Base-by-base conservation (phyloP, 495 filamentous ascomycete species). In the Astrocystis sublimbata region DNA sequence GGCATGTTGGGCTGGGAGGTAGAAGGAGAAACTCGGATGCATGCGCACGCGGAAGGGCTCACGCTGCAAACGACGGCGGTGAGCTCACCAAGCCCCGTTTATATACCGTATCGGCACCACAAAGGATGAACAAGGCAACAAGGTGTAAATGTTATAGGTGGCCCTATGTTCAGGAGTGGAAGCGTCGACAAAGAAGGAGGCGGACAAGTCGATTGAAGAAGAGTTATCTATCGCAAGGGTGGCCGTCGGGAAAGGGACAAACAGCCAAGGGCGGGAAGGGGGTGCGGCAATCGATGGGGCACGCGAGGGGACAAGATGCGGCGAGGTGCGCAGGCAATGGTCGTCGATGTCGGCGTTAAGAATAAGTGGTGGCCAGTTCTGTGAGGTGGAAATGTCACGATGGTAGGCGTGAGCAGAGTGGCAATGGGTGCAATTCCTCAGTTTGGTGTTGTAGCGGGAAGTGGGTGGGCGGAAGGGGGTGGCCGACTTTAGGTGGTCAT, bases 1-100 rank as follows among this genome's bases (percentile, higher is more conserved):
- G 85, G 86, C 91, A 93, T 93, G 19, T 24, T 47, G 49, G 26
- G 24, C 24, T 28, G 35, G 46, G 17, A n/a, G n/a, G 40, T 23
- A 13, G 40, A 35, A 12, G 21, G 28, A 13, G 47, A 4, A 33
- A 38, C 31, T 61, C 46, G 42, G 21, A 52, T 36, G 42, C 35
- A 51, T 23, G 54, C 24, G 54, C 19, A 33, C 40, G 33, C 51
- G 21, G 17, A n/a, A 12, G 8, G 26, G 63, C 35, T 57, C 65
- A 63, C 55, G 59, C 50, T 38, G 10, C 23, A 5, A 24, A n/a
- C 24, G 31, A 38, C 30, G 47, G 30, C 33, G 17, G 38, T 21
- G 10, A 36, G 46, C 41, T 54, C 35, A 51, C 38, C 15, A 38
- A 61, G 28, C 23, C n/a, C 30, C 55, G 26, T 10, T 30, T 23